phyloP scores from a whole-genome alignment of 495 filamentous ascomycete species.

The Hypomontagnella monticulosa region DNA sequence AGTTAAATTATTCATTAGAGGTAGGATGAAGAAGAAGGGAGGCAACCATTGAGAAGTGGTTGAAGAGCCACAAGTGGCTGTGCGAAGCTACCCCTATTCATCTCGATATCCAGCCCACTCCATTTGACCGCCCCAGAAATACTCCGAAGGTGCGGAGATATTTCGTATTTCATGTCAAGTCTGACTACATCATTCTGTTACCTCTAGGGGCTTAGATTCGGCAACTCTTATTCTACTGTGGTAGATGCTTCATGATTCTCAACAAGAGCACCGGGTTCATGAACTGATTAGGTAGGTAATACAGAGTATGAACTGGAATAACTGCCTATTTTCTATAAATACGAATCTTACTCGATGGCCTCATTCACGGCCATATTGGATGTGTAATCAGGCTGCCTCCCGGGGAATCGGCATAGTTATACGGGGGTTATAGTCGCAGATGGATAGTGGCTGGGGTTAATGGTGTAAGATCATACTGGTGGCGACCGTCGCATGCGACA shows the following conservation, averaged over 20 bases:
- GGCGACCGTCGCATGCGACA: constrained; percentile 1
- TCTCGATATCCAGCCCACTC: neutral
- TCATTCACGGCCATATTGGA: neutral
- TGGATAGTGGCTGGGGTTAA: neutral
- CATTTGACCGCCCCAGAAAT: constrained; percentile 2
- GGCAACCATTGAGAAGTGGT: neutral
- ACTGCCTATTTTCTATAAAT: constrained; percentile 27
- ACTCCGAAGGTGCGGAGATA: constrained; percentile 6
- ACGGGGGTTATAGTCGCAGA: neutral
- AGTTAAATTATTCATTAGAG: too few relatives aligned
- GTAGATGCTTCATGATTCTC: neutral
- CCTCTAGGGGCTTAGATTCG: neutral
- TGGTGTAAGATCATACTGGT: constrained; percentile 15
- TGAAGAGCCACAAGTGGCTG: constrained; percentile 15
- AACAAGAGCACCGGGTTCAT: neutral
- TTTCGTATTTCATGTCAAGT: neutral
- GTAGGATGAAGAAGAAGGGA: neutral
- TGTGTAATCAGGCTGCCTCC: constrained; percentile 1
- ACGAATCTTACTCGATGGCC: neutral
- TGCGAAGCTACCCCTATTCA: constrained; percentile 14
- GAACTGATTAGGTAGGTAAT: constrained; percentile 5
- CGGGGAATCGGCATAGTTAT: constrained; percentile 13
- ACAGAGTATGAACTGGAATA: constrained; percentile 8
- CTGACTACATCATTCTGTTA: constrained; percentile 1
- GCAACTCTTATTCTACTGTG: too few relatives aligned